Percentiles rank a stretch among this genome's conserved stretches.
Evolutionary conservation across 805 yeast species (phyloP).

Genomic region (Trichomonascus vanleenenianus): DNA sequence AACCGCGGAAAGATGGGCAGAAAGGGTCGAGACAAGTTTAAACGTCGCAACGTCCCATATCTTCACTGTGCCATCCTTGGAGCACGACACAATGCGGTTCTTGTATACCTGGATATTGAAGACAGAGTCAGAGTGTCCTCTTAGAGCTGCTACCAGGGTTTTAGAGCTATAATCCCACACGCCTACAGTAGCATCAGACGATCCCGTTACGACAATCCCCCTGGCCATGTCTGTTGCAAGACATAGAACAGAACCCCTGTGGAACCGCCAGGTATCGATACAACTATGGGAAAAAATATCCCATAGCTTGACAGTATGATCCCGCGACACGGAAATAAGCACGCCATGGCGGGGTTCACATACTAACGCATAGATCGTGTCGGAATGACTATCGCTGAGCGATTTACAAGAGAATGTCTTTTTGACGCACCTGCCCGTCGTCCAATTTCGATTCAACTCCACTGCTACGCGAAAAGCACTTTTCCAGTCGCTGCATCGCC

Average conservation of each 20-base stretch:
- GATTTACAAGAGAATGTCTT: conserved; percentile 1
- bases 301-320: conserved; percentile 31
- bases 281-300: conserved; percentile 17
- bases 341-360: conserved; percentile 42
- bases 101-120: conserved; percentile 23
- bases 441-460: conserved; percentile 11
- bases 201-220: conserved; percentile 27
- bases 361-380: conserved; percentile 76
- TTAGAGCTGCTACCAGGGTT: background rate
- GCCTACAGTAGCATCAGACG: conserved; percentile 27
- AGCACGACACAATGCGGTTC: conserved; percentile 26
- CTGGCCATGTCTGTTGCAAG: conserved; percentile 22
- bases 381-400: conserved; percentile 42
- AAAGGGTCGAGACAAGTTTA: conserved; percentile 6
- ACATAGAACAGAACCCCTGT: conserved; percentile 29
- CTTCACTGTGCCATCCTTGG: conserved; percentile 28
- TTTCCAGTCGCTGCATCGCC: conserved; percentile 2
- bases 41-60: conserved; percentile 19
- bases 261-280: conserved; percentile 17
- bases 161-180: conserved; percentile 23
- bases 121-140: conserved; percentile 23
- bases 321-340: conserved; percentile 71
- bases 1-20: conserved; percentile 30
- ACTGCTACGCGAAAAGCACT: conserved; percentile 5
- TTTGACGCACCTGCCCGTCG: conserved; percentile 1